A percentile compares a stretch with the other conserved stretches of the same genome.
These are phyloP conservation scores for Arabidopsis suecica DNA, from an alignment of 345 rosid species.

Conservation along the genomic window DNA sequence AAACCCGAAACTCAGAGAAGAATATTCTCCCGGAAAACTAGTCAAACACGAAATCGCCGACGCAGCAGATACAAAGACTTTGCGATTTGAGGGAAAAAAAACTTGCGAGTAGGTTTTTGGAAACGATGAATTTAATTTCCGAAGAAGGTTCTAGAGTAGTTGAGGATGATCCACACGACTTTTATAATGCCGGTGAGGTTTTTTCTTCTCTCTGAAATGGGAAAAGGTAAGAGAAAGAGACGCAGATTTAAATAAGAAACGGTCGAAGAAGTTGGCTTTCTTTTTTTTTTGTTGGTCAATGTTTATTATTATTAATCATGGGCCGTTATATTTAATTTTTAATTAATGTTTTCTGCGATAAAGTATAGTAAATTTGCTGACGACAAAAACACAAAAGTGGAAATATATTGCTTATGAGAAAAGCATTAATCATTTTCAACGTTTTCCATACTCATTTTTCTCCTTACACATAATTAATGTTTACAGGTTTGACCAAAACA, in stretches of 20 bases:
- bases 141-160: slow-evolving; percentile 20
- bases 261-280: slow-evolving; percentile 13
- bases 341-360: not conserved
- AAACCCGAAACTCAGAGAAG: not conserved
- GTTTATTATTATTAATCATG: not conserved
- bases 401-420: not conserved
- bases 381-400: not conserved
- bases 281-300: not conserved
- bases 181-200: slow-evolving; percentile 23
- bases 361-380: not conserved
- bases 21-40: not conserved
- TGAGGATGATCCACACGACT: slow-evolving; percentile 27
- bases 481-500: not conserved
- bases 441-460: not conserved
- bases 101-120: not conserved
- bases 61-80: not conserved
- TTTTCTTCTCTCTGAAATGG: slow-evolving; percentile 3
- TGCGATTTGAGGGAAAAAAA: slow-evolving; percentile 2
- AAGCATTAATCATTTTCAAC: slow-evolving; percentile 1
- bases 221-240: not conserved
- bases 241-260: slow-evolving; percentile 40
- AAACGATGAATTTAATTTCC: not conserved
- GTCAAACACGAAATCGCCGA: slow-evolving; percentile 20
- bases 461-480: not conserved
- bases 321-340: not conserved